These are phyloP conservation scores for Avicennia marina DNA, from an alignment of 257 asterid genomes.

Conservation along the genomic window DNA sequence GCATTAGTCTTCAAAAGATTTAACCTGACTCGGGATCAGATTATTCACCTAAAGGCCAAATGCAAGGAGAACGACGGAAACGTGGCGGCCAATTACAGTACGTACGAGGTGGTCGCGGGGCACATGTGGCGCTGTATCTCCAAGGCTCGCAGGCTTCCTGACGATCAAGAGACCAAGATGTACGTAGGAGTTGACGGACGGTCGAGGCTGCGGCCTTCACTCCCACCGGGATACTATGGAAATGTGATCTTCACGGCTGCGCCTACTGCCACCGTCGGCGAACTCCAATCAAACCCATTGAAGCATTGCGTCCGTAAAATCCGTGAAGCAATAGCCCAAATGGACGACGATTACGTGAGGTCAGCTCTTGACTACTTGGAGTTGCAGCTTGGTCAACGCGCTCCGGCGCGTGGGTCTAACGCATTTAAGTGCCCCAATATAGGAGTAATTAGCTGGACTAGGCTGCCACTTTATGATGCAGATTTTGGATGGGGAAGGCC, in stretches of 20 bases:
- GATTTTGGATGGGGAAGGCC: constrained; percentile 83
- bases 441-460: constrained; percentile 52
- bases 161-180: too few relatives aligned
- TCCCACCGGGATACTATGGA: too few relatives aligned
- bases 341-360: constrained; percentile 45
- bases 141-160: too few relatives aligned
- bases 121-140: too few relatives aligned
- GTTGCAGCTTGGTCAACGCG: constrained; percentile 43
- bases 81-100: too few relatives aligned
- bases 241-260: too few relatives aligned
- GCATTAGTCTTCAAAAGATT: constrained; percentile 26
- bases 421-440: constrained; percentile 52
- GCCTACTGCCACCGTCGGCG: too few relatives aligned
- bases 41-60: constrained; percentile 51
- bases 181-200: too few relatives aligned
- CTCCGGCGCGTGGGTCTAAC: constrained; percentile 42
- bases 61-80: constrained; percentile 44
- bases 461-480: constrained; percentile 60
- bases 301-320: too few relatives aligned
- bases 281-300: too few relatives aligned
- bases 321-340: background rate
- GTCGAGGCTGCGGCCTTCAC: too few relatives aligned
- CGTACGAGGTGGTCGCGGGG: constrained; percentile 17
- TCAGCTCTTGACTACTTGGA: constrained; percentile 54
- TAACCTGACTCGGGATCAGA: constrained; percentile 43